Evolutionary conservation across 345 rosid species (phyloP).

Genomic region (Lepidium didymum): DNA sequence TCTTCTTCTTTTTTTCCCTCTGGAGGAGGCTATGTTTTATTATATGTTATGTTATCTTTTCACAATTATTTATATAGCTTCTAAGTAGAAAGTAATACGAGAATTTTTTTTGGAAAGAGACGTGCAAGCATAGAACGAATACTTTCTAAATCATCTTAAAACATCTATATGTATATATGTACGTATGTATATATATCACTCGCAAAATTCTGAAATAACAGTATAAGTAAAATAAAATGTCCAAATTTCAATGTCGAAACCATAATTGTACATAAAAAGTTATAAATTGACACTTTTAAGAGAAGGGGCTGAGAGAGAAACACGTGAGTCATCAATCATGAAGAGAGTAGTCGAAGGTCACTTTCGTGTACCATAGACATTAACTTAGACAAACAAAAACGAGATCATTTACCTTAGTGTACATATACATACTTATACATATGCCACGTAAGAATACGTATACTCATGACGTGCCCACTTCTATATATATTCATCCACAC

Average conservation of each 20-base stretch:
- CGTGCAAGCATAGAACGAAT: neutral
- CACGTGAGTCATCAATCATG: conserved; percentile 20
- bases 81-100: neutral
- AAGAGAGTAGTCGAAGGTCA: conserved; percentile 21
- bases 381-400: neutral
- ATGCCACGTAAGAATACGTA: conserved; percentile 23
- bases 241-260: neutral
- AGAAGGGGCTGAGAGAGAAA: neutral
- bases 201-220: neutral
- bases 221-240: neutral
- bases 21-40: too few species aligned
- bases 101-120: neutral
- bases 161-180: neutral
- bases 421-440: conserved; percentile 5
- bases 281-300: neutral
- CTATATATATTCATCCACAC: neutral
- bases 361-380: conserved; percentile 21
- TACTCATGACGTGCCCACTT: conserved; percentile 17
- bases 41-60: too few species aligned
- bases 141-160: neutral
- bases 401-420: conserved; percentile 19
- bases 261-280: neutral
- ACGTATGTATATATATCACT: neutral
- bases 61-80: too few species aligned
- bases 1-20: too few species aligned